phyloP scores from a whole-genome alignment of 192 early-diverging fungal species.

The Entomortierella parvispora region DNA sequence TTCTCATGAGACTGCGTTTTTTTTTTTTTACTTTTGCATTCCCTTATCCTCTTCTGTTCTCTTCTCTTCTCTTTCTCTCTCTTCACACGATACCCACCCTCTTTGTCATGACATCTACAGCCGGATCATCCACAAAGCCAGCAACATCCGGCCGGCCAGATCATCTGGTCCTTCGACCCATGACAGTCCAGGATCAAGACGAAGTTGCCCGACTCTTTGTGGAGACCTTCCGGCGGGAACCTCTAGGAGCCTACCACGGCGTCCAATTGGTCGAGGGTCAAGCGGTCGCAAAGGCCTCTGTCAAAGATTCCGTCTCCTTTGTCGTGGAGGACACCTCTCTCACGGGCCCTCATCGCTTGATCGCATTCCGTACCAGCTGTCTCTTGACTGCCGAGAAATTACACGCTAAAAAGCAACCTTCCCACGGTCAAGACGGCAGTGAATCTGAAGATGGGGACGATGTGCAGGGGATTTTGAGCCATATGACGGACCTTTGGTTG shows the following conservation, averaged over 20 bases:
- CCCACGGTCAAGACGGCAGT: too few species aligned
- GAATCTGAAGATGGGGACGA: background rate
- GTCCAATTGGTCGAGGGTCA: conserved; percentile 2
- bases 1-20: background rate
- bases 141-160: conserved; percentile 15
- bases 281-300: conserved; percentile 1
- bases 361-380: conserved; percentile 42
- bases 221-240: conserved; percentile 39
- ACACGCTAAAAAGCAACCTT: background rate
- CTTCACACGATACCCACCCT: background rate
- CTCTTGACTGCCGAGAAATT: conserved; percentile 7
- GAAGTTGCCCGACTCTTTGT: conserved; percentile 32
- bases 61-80: background rate
- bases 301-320: conserved; percentile 42
- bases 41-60: background rate
- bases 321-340: conserved; percentile 38
- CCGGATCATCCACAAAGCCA: background rate
- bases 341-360: conserved; percentile 7
- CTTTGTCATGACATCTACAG: conserved; percentile 1
- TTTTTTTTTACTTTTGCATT: background rate
- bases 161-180: conserved; percentile 23
- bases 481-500: conserved; percentile 31
- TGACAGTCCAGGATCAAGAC: conserved; percentile 24
- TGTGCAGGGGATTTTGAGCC: conserved; percentile 22
- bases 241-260: conserved; percentile 26